phyloP scores from a whole-genome alignment of 495 filamentous ascomycete genomes.

The Aspergillus avenaceus region DNA sequence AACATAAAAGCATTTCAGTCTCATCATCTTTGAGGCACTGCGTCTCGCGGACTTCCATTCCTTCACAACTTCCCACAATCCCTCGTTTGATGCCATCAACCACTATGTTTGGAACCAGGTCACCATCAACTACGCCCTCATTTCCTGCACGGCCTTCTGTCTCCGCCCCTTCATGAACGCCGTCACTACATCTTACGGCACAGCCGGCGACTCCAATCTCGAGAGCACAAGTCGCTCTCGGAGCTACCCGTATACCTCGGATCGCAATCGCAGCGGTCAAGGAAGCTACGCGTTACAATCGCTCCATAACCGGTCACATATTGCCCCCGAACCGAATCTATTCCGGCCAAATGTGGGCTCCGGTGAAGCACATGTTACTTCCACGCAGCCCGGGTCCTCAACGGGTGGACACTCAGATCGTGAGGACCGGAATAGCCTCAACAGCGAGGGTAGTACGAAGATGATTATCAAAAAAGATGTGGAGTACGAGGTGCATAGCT shows the following conservation, averaged over 20 bases:
- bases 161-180: conserved; percentile 6
- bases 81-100: conserved; percentile 24
- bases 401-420: neutral
- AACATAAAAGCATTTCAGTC: conserved; percentile 4
- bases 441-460: conserved; percentile 26
- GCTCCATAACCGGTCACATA: neutral
- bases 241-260: neutral
- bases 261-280: neutral
- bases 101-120: conserved; percentile 30
- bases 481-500: conserved; percentile 23
- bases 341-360: neutral
- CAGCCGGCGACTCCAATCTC: conserved; percentile 4
- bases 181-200: conserved; percentile 2
- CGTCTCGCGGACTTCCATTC: conserved; percentile 15
- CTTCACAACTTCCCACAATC: conserved; percentile 18
- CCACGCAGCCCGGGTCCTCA: neutral
- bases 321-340: neutral
- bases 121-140: conserved; percentile 28
- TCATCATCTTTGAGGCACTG: conserved; percentile 18
- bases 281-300: conserved; percentile 2
- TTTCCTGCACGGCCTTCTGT: conserved; percentile 6
- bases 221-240: neutral
- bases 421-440: conserved; percentile 20
- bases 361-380: neutral
- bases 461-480: conserved; percentile 36